These are phyloP conservation scores for Pachysandra terminalis DNA, from an alignment of 164 flowering plant genomes.

Conservation along the genomic window DNA sequence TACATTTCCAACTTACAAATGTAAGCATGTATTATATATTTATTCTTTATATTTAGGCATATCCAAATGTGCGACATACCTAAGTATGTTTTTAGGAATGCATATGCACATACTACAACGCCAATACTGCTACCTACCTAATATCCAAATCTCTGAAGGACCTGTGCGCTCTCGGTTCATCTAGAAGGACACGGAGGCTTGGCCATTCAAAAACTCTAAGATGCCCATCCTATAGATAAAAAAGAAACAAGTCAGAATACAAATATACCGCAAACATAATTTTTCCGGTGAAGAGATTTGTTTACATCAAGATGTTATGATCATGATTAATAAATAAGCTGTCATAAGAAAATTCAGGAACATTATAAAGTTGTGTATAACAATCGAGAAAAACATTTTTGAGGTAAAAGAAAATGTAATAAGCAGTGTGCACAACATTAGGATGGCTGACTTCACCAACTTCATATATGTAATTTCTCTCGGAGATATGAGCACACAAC, in stretches of 20 bases:
- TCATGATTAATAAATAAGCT: not conserved
- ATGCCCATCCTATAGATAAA: slow-evolving; percentile 72
- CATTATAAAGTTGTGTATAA: not conserved
- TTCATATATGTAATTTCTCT: too few species aligned
- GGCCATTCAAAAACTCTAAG: slow-evolving; percentile 95
- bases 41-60: too few species aligned
- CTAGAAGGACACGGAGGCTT: slow-evolving; percentile 57
- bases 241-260: slow-evolving; percentile 2
- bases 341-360: not conserved
- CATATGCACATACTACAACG: too few species aligned
- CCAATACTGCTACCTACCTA: slow-evolving; percentile 39
- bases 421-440: not conserved
- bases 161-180: slow-evolving; percentile 85
- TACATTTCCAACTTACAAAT: too few species aligned
- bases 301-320: not conserved
- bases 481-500: too few species aligned
- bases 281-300: not conserved
- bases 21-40: too few species aligned
- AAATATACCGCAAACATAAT: not conserved
- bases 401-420: not conserved
- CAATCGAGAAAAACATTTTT: not conserved
- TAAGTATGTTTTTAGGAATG: too few species aligned
- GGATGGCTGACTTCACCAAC: not conserved
- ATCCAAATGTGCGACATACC: too few species aligned
- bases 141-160: slow-evolving; percentile 86